Conservation (phyloP, 768 basidiomycete species). For the Amanita thiersii region DNA sequence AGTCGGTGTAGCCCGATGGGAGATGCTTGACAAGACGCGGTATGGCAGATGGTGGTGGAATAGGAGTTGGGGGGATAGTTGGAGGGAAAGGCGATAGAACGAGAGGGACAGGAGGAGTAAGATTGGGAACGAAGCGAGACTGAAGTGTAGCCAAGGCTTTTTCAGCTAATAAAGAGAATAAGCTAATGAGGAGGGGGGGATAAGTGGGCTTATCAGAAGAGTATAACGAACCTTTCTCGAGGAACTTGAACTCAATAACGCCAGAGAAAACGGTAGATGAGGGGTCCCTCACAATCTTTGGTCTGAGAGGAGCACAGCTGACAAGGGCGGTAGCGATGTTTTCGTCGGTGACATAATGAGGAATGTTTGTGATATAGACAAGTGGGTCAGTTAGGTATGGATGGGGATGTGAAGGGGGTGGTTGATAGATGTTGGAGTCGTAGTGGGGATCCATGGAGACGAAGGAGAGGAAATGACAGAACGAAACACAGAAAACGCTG, state of each 20-base stretch:
- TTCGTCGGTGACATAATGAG: conserved; percentile 67
- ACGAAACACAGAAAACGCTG: conserved; percentile 11
- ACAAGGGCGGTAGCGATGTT: conserved; percentile 68
- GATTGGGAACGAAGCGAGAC: conserved; percentile 58
- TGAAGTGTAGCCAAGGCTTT: conserved; percentile 84
- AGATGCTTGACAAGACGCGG: conserved; percentile 84
- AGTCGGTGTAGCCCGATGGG: conserved; percentile 58
- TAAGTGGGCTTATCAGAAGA: not conserved
- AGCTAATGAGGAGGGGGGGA: not conserved
- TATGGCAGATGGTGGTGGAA: conserved; percentile 68
- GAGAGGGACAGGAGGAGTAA: conserved; percentile 50
- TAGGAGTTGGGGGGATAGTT: conserved; percentile 63
- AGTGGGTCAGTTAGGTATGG: conserved; percentile 82
- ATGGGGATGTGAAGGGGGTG: conserved; percentile 44
- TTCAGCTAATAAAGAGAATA: conserved; percentile 49
- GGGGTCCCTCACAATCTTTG: conserved; percentile 61
- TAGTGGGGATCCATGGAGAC: conserved; percentile 40
- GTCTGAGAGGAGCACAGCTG: conserved; percentile 74
- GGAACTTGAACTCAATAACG: conserved; percentile 77
- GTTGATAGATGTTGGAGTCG: conserved; percentile 24
- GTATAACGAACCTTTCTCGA: conserved; percentile 62
- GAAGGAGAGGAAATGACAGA: conserved; percentile 7
- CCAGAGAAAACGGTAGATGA: conserved; percentile 47
- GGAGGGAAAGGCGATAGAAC: conserved; percentile 80
- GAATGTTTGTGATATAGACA: conserved; percentile 73